Percentiles rank a stretch among this genome's conserved stretches.
These are phyloP conservation scores for Thyridium curvatum DNA, from an alignment of 2,329 filamentous ascomycete species.

Conservation along the genomic window DNA sequence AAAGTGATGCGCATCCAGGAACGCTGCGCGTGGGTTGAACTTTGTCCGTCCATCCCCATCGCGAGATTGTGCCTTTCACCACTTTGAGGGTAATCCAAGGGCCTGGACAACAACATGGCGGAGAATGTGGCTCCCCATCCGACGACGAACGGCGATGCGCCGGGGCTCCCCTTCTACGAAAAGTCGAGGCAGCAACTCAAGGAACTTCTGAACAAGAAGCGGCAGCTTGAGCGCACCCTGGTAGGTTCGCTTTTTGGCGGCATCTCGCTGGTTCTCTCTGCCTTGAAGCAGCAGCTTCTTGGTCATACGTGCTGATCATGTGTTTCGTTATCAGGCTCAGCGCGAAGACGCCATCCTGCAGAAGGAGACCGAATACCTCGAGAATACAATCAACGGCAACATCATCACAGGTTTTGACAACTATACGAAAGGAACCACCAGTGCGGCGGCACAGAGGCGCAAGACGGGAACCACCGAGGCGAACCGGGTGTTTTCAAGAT, in stretches of 20 bases:
- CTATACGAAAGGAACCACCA: conserved; percentile 83
- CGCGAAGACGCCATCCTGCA: conserved; percentile 75
- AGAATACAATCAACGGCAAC: conserved; percentile 84
- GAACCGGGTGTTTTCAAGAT: conserved; percentile 67
- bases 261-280: too few relatives aligned
- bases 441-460: conserved; percentile 56
- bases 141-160: conserved; percentile 31
- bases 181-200: conserved; percentile 62
- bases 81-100: too few relatives aligned
- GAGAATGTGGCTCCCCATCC: conserved; percentile 18
- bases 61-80: conserved; percentile 1
- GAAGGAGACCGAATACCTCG: conserved; percentile 82
- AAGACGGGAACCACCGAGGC: conserved; percentile 60
- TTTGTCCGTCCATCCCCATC: too few relatives aligned
- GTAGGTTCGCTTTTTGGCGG: conserved; percentile 14
- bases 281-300: not conserved
- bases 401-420: conserved; percentile 98
- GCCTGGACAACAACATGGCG: conserved; percentile 14
- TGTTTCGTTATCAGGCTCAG: conserved; percentile 8
- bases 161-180: conserved; percentile 62
- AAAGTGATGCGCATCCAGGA: too few relatives aligned
- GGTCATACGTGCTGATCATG: too few relatives aligned
- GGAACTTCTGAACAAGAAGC: conserved; percentile 60
- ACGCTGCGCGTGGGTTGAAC: too few relatives aligned
- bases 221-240: conserved; percentile 36